Percentiles rank a stretch among this genome's conserved stretches.
These are phyloP conservation scores for Kernera saxatilis DNA, from an alignment of 345 rosid species.

Conservation along the genomic window DNA sequence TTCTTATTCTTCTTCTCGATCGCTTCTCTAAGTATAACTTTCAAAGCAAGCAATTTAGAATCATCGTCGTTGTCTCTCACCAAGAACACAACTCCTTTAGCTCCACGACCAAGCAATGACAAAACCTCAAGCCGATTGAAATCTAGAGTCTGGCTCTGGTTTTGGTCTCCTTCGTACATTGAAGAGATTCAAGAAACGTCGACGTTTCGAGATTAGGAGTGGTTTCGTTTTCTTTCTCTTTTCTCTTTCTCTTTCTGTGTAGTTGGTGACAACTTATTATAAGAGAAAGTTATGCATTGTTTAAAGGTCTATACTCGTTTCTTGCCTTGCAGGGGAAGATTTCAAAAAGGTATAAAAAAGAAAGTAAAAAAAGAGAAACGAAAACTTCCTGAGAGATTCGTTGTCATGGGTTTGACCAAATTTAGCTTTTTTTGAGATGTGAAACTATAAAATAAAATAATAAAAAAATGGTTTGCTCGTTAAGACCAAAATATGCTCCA, in stretches of 20 bases:
- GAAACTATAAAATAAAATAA: neutral
- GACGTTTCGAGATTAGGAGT: neutral
- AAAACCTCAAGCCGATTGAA: constrained; percentile 42
- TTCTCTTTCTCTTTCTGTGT: neutral
- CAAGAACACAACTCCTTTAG: constrained; percentile 83
- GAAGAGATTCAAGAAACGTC: neutral
- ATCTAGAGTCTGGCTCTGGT: constrained; percentile 27
- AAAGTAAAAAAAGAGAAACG: constrained; percentile 1
- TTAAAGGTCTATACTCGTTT: neutral
- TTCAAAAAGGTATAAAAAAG: neutral
- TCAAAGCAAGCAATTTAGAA: constrained; percentile 51
- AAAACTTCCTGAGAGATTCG: constrained; percentile 16
- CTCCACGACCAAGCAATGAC: constrained; percentile 75
- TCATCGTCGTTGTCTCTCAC: constrained; percentile 34
- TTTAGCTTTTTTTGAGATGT: neutral
- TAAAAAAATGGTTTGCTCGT: neutral
- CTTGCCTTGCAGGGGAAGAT: constrained; percentile 28
- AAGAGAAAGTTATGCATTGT: neutral
- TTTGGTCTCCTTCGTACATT: too few relatives aligned
- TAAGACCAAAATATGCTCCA: neutral
- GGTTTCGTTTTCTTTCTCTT: neutral
- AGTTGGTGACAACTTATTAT: neutral
- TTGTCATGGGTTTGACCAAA: constrained; percentile 7
- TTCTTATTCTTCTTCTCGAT: constrained; percentile 48
- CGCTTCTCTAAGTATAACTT: constrained; percentile 58